Percentiles rank a stretch among this genome's conserved stretches.
Conservation (phyloP, 768 basidiomycete genomes). For the Boletus insuetus region DNA sequence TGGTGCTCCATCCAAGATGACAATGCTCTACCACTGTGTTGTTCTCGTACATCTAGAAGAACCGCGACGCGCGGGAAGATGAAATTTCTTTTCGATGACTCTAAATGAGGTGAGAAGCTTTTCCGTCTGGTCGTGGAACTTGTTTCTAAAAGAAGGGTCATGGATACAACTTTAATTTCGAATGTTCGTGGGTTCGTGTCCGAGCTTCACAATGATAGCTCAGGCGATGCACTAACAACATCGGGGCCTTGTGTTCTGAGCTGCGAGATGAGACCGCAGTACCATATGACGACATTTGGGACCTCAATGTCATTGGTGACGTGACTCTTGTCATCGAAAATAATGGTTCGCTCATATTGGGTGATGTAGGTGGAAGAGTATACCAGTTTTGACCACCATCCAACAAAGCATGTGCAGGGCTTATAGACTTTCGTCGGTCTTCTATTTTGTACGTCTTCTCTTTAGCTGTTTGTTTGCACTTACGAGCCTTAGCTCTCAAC, state of each 20-base stretch:
- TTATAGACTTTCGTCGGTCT: too few species aligned
- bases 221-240: constrained; percentile 23
- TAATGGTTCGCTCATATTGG: too few species aligned
- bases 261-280: constrained; percentile 42
- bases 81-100: constrained; percentile 32
- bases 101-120: constrained; percentile 30
- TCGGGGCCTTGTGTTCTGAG: constrained; percentile 37
- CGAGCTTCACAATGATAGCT: constrained; percentile 23
- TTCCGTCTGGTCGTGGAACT: too few species aligned
- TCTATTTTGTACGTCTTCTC: too few species aligned
- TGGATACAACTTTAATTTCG: constrained; percentile 33
- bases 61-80: constrained; percentile 32
- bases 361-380: too few species aligned
- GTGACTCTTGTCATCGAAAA: too few species aligned
- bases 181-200: constrained; percentile 34
- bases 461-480: too few species aligned
- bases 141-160: background rate
- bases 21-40: constrained; percentile 33
- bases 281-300: constrained; percentile 10
- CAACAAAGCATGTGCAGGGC: too few species aligned
- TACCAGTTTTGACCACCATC: too few species aligned
- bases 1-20: constrained; percentile 29
- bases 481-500: too few species aligned
- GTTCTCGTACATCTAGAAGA: constrained; percentile 15
- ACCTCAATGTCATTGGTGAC: constrained; percentile 1